phyloP scores from a whole-genome alignment of 441 rosid genomes.

The Manihot esculenta region DNA sequence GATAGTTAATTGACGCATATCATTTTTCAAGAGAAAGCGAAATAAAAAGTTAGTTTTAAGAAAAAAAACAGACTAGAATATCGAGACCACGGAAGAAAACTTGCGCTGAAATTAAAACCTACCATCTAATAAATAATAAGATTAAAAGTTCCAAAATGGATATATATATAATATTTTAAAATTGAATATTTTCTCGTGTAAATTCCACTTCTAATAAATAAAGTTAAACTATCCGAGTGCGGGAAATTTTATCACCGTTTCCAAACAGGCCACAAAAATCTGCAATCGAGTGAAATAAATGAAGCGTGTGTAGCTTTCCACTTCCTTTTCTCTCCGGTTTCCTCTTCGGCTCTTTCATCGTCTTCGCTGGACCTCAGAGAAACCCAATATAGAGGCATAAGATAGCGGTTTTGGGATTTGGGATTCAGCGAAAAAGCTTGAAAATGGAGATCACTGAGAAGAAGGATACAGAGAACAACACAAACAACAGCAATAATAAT shows the following conservation, averaged over 20 bases:
- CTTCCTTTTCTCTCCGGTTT: background rate
- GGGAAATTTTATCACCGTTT: background rate
- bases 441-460: conserved; percentile 53
- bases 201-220: no score
- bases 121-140: no score
- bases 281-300: background rate
- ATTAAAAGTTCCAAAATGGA: no score
- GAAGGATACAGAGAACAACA: conserved; percentile 54
- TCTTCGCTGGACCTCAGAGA: background rate
- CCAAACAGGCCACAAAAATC: conserved; percentile 3
- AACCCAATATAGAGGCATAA: background rate
- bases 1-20: no score
- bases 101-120: no score
- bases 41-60: no score
- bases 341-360: background rate
- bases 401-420: background rate
- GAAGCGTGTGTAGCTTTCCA: background rate
- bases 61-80: no score
- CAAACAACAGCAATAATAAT: conserved; percentile 25
- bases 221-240: no score
- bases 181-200: no score
- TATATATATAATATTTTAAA: no score
- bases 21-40: no score
- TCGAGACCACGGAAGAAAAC: no score
- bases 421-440: background rate